These are phyloP conservation scores for Odonthalia washingtoniensis DNA, from an alignment of 31 red algal species.

Conservation along the genomic window DNA sequence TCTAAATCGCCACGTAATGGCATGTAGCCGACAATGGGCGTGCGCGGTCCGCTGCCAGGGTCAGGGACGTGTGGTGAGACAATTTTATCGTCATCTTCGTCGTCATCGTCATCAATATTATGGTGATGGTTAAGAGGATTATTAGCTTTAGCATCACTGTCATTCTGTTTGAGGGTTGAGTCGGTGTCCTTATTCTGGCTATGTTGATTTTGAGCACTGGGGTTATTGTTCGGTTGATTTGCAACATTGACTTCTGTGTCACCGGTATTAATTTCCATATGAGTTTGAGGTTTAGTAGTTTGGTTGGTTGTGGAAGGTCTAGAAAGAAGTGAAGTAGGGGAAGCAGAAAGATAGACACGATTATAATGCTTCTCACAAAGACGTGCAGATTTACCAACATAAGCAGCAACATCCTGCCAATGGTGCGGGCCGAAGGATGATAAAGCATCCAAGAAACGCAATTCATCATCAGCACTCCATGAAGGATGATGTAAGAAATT, in stretches of 20 bases:
- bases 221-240: too few species aligned
- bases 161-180: too few species aligned
- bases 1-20: constrained; percentile 88
- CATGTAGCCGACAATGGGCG: constrained; percentile 51
- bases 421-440: constrained; percentile 67
- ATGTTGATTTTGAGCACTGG: too few species aligned
- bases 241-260: neutral
- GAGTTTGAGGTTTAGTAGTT: too few species aligned
- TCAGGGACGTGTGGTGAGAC: neutral
- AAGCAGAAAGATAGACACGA: constrained; percentile 69
- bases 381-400: constrained; percentile 74
- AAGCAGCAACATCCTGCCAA: constrained; percentile 80
- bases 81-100: neutral
- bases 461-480: constrained; percentile 89
- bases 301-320: too few species aligned
- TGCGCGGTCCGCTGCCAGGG: neutral
- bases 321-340: constrained; percentile 51
- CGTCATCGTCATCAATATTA: neutral
- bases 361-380: constrained; percentile 83
- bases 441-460: constrained; percentile 73
- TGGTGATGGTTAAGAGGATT: neutral
- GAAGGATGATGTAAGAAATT: constrained; percentile 56
- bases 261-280: constrained; percentile 38
- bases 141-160: neutral
- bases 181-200: too few species aligned